These are phyloP conservation scores for Solanum hybrid DNA, from an alignment of 305 asterid genomes.

Conservation along the genomic window DNA sequence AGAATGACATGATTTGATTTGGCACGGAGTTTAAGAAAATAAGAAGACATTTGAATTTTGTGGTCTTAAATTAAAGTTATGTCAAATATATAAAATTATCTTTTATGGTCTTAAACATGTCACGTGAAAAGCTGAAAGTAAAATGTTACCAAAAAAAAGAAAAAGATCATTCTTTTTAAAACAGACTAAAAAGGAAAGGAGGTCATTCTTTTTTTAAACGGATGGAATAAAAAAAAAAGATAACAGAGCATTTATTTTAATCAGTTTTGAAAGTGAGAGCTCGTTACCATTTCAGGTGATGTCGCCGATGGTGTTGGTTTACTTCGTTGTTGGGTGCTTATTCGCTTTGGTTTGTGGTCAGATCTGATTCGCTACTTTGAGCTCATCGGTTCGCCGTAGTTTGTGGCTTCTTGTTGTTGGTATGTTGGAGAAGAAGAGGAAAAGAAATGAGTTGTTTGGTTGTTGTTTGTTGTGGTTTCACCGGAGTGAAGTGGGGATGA, in stretches of 20 bases:
- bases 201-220: no score
- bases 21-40: no score
- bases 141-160: no score
- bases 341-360: neutral
- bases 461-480: neutral
- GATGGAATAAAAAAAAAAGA: no score
- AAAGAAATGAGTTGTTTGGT: neutral
- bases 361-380: neutral
- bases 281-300: neutral
- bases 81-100: no score
- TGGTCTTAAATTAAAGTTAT: no score
- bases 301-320: neutral
- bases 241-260: neutral
- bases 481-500: neutral
- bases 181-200: no score
- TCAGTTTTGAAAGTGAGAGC: neutral
- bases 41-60: no score
- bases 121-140: no score
- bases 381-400: neutral
- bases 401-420: neutral
- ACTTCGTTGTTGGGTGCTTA: neutral
- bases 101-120: no score
- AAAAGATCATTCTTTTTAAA: no score
- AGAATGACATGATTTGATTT: no score
- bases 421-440: neutral